phyloP scores from a whole-genome alignment of 2,329 filamentous ascomycete species.

The Bretziella fagacearum region DNA sequence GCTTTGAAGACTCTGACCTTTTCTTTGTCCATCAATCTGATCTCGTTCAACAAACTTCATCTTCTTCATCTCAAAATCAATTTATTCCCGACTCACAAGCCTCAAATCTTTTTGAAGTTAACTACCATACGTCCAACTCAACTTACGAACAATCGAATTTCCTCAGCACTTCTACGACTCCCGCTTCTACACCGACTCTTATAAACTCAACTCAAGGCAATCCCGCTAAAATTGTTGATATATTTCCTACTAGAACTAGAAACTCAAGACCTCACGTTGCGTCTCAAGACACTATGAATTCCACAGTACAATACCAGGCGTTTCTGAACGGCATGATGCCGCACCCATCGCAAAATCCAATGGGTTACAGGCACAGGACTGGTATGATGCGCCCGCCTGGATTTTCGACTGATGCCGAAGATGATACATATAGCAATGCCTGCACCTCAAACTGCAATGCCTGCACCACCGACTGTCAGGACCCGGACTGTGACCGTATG shows the following conservation, averaged over 20 bases:
- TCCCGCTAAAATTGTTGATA: not conserved
- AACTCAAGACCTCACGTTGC: not conserved
- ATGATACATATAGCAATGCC: conserved; percentile 21
- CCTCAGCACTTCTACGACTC: not conserved
- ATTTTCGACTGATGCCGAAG: conserved; percentile 12
- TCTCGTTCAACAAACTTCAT: not conserved
- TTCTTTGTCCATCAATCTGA: not conserved
- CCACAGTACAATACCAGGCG: not conserved
- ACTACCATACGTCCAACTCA: not conserved
- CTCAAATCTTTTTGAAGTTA: not conserved
- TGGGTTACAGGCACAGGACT: not conserved
- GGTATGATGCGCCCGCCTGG: not conserved
- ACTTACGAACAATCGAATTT: not conserved
- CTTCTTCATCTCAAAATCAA: not conserved
- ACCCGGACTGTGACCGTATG: conserved; percentile 21
- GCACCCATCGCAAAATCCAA: not conserved
- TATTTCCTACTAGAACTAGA: conserved; percentile 5
- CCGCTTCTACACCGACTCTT: not conserved
- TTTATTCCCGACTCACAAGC: not conserved
- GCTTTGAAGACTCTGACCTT: conserved; percentile 2
- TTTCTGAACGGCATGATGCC: not conserved
- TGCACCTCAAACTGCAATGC: conserved; percentile 24
- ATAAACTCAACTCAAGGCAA: too few species aligned
- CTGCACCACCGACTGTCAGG: conserved; percentile 23
- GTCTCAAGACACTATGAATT: not conserved